phyloP scores from a whole-genome alignment of 805 yeast species.

The Saccharomycopsis selenospora region DNA sequence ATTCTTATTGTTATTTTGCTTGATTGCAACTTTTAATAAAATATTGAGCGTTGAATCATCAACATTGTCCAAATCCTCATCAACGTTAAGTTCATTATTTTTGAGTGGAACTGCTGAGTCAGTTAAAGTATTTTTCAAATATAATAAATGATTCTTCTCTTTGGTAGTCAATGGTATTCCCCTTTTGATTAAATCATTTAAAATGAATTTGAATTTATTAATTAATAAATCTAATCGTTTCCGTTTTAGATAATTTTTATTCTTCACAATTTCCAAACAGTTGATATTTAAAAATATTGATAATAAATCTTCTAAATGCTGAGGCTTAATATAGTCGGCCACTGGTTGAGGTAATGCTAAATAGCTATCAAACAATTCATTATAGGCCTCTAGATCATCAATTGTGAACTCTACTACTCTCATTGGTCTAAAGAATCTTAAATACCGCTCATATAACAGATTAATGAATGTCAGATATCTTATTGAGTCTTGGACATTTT shows the following conservation, averaged over 20 bases:
- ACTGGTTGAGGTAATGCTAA: constrained; percentile 15
- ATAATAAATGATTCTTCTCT: constrained; percentile 16
- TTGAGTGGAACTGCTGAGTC: too few species aligned
- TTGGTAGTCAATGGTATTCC: constrained; percentile 9
- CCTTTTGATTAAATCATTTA: constrained; percentile 7
- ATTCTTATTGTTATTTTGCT: background rate
- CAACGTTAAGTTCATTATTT: background rate
- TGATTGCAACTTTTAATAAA: constrained; percentile 2
- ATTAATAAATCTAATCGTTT: background rate
- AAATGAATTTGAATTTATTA: constrained; percentile 1
- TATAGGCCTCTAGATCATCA: constrained; percentile 5
- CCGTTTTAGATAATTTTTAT: background rate
- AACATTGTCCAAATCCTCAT: background rate
- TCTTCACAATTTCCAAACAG: background rate
- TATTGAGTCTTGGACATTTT: background rate
- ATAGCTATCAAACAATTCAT: constrained; percentile 9
- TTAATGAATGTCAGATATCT: constrained; percentile 5
- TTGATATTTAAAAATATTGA: constrained; percentile 11
- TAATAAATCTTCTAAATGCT: constrained; percentile 16
- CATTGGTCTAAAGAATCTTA: background rate
- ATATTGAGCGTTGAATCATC: background rate
- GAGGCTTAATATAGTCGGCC: constrained; percentile 12
- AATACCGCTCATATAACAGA: constrained; percentile 4
- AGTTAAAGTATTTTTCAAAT: constrained; percentile 1
- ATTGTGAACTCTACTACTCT: background rate